Evolutionary conservation across 306 rosid species (phyloP), one percentile per base, ranked within the genome.

Genomic region (Astragalus membranaceus): DNA sequence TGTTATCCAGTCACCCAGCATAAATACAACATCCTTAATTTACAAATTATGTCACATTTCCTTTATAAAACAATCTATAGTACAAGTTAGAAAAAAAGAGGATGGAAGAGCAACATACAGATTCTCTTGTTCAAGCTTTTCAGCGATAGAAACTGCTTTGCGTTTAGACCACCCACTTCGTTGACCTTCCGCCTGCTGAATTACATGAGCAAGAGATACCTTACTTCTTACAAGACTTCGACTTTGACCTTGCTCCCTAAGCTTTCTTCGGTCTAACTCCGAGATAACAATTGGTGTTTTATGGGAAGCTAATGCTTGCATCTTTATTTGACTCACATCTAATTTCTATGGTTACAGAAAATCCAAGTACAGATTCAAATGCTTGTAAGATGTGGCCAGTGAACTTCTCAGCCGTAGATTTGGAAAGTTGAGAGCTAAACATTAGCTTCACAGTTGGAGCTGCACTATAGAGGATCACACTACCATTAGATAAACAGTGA

Each of bases 101-200:
- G 76, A 77, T 4, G 67, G 74, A 70, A 64, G 36, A 9, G 58
- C 29, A 75, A 46, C 96, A 55, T 85, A 95, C 99, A 95, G 75
- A 73, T 95, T 95, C 82, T 95, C 99, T 72, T 89, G 96, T 83
- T 91, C 99, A 12, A 95, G 99, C 87, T 95, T 91, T 80, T 95
- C 99, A 39, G 99, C 99, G 70, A 95, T 95, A 44, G 99, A 95
- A 78, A 95, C 91, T 23, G 99, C 97, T 79, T 81, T 95, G 70
- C 86, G 95, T 79, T 80, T 86, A 36, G 99, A 91, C 97, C 97
- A 91, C 60, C 84, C 85, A 62, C 61, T 87, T 64, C 82, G 87
- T 44, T 83, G 98, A 51, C 97, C 92, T 82, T 95, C 99, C 5
- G 92, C 95, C 71, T 89, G 97, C 85, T 95, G 99, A 81, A 95